Base-by-base conservation (phyloP, 2,329 filamentous ascomycete species). In the Colletotrichum nymphaeae region DNA sequence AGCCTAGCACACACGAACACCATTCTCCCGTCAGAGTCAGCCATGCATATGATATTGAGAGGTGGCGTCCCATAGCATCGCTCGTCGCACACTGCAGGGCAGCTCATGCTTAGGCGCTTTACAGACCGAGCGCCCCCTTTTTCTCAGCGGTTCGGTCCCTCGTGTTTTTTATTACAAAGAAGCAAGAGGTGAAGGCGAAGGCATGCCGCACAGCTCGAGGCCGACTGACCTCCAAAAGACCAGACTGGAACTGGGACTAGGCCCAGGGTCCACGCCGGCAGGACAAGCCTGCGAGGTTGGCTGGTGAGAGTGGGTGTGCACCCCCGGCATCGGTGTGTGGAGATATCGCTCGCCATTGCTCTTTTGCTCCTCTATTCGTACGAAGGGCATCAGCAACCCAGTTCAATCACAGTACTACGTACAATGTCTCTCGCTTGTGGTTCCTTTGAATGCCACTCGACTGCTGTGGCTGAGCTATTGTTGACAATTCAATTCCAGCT, bases 1-100 rank as follows among this genome's bases (percentile, higher is more conserved):
- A 46, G 59, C 35, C 28, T 35, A 28, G 14, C 37, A 42, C 37
- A 42, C 16, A 42, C 37, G 55, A 60, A 73, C 70, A 70, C 59
- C 60, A 65, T 60, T 65, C 24, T 35, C 56, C 26, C 16, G 12
- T 37, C 46, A 70, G 59, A 73, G 70, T 66, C 67, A 70, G 70
- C 67, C 67, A 72, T 72, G 69, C 60, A 70, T 62, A 52, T 37
- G 70, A 73, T 73, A 73, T 73, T 73, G 70, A 19, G 56, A 70
- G 67, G 70, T 73, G 67, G 70, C 70, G 70, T 73, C 67, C 62
- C 67, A 66, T 56, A 57, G 59, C 64, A 49, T 49, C 32, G 49
- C 46, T 56, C 16, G 42, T 67, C 16, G 52, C 32, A 28, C 49
- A 52, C 32, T 69, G 19, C 42, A 8, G 22, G 42, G 42, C 42